phyloP scores from a whole-genome alignment of 2,329 filamentous ascomycete genomes.

The Neonectria faginata region DNA sequence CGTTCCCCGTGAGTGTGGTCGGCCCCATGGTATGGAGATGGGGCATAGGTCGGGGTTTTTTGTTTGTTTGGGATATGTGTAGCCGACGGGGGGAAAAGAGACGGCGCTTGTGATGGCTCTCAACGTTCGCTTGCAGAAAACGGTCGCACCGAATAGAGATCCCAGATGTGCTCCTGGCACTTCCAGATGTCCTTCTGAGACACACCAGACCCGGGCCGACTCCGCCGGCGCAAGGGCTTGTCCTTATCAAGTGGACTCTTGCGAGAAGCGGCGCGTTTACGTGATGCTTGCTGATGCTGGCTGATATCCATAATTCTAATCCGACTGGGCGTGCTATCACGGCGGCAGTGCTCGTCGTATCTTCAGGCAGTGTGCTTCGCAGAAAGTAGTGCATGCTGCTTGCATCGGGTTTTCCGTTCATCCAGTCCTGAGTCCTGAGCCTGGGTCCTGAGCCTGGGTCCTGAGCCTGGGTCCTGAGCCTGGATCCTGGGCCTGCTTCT shows the following conservation, averaged over 20 bases:
- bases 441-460: slow-evolving; percentile 1
- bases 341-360: slow-evolving; percentile 3
- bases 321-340: slow-evolving; percentile 13
- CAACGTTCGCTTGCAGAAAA: slow-evolving; percentile 21
- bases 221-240: slow-evolving; percentile 30
- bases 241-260: slow-evolving; percentile 27
- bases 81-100: background rate
- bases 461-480: slow-evolving; percentile 9
- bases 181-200: slow-evolving; percentile 2
- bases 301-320: slow-evolving; percentile 10
- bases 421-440: slow-evolving; percentile 11
- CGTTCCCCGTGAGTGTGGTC: background rate
- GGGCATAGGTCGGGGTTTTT: background rate
- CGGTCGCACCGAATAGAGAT: slow-evolving; percentile 12
- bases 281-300: slow-evolving; percentile 31
- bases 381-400: background rate
- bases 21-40: background rate
- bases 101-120: background rate
- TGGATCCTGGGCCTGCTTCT: slow-evolving; percentile 9
- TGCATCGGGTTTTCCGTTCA: background rate
- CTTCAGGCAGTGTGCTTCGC: background rate
- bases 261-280: slow-evolving; percentile 21
- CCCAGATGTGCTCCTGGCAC: background rate
- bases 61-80: background rate
- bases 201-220: slow-evolving; percentile 25